Evolutionary conservation across 1,284 basidiomycete genomes (phyloP).

Genomic region (Waitea zeae): DNA sequence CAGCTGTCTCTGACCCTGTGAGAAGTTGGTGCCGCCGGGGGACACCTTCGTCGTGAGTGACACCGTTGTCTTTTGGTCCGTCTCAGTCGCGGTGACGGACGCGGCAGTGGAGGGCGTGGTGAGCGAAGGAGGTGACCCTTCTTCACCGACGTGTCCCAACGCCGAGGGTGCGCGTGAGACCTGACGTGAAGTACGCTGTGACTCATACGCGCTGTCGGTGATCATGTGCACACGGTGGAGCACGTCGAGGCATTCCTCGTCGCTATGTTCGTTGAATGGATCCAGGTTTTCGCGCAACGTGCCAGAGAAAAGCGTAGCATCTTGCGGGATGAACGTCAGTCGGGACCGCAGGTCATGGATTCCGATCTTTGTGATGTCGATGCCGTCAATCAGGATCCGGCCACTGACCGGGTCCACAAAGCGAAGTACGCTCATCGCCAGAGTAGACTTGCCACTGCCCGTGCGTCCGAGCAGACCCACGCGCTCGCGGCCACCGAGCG

Average conservation of each 20-base stretch:
- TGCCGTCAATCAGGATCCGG: conserved; percentile 70
- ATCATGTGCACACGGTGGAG: conserved; percentile 50
- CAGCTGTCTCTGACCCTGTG: conserved; percentile 62
- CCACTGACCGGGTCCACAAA: conserved; percentile 79
- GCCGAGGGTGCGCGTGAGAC: conserved; percentile 32
- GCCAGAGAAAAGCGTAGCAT: conserved; percentile 73
- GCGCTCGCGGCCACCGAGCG: conserved; percentile 42
- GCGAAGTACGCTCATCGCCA: conserved; percentile 75
- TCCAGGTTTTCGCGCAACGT: conserved; percentile 79
- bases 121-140: no score
- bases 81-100: conserved; percentile 23
- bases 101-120: no score
- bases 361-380: conserved; percentile 81
- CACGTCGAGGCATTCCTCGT: conserved; percentile 59
- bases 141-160: conserved; percentile 26
- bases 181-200: conserved; percentile 27
- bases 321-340: conserved; percentile 75
- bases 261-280: conserved; percentile 73
- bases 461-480: conserved; percentile 78
- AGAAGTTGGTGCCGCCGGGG: conserved; percentile 65
- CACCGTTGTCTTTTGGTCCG: conserved; percentile 34
- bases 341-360: conserved; percentile 69
- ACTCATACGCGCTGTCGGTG: conserved; percentile 23
- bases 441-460: conserved; percentile 79
- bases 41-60: conserved; percentile 60